Conservation (phyloP, 129 eudicot genomes). For the Chrysanthemum lavandulifolium region DNA sequence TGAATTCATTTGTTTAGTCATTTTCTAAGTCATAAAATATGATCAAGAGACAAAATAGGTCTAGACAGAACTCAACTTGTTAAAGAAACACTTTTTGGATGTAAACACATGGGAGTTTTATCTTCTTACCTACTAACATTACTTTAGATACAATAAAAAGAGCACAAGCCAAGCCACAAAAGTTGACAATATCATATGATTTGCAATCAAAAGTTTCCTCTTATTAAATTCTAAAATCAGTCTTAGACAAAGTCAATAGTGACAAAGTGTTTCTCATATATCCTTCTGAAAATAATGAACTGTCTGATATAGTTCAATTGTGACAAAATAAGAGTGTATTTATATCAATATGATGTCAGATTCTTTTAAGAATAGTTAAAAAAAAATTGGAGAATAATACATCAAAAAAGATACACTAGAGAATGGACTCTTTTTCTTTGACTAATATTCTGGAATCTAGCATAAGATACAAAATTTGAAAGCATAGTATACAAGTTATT, state of each 20-base stretch:
- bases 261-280: not conserved
- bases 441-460: not conserved
- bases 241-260: too few species aligned
- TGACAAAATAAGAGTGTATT: not conserved
- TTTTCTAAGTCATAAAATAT: constrained; percentile 11
- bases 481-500: constrained; percentile 14
- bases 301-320: not conserved
- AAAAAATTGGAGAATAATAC: not conserved
- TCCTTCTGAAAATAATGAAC: not conserved
- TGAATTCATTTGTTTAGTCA: constrained; percentile 4
- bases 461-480: not conserved
- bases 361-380: not conserved
- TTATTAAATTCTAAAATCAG: not conserved
- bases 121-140: constrained; percentile 2
- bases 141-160: constrained; percentile 3
- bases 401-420: not conserved
- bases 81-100: not conserved
- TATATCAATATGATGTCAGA: not conserved
- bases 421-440: not conserved
- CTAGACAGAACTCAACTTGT: not conserved
- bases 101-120: constrained; percentile 2
- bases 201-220: constrained; percentile 4
- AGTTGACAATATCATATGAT: constrained; percentile 9
- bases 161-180: constrained; percentile 11
- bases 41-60: constrained; percentile 4